These are phyloP conservation scores for Tolypocladium tundrense DNA, from an alignment of 2,329 filamentous ascomycete species.

Conservation along the genomic window DNA sequence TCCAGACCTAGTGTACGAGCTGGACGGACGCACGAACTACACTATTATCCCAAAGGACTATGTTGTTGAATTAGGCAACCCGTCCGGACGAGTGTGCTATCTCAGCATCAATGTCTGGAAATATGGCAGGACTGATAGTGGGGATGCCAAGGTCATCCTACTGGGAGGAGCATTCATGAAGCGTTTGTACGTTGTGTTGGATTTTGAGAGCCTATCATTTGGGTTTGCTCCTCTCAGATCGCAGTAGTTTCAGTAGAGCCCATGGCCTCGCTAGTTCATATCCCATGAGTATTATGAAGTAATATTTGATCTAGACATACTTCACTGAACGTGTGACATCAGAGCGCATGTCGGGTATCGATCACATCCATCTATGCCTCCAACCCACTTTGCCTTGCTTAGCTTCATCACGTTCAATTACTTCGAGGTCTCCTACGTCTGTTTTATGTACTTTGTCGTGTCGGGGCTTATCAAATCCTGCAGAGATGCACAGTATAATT, in stretches of 20 bases:
- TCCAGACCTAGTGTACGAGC: background rate
- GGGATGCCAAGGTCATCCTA: background rate
- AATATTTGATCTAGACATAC: background rate
- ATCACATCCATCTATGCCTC: too few species aligned
- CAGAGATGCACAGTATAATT: too few species aligned
- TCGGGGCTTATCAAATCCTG: too few species aligned
- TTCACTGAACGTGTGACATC: too few species aligned
- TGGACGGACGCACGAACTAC: background rate
- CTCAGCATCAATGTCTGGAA: conserved; percentile 1
- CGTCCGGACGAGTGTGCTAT: background rate
- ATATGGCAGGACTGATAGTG: background rate
- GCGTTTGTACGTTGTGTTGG: background rate
- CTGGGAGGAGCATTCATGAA: background rate
- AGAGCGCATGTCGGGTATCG: too few species aligned
- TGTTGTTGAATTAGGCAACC: background rate
- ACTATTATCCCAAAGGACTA: background rate
- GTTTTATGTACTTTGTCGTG: too few species aligned
- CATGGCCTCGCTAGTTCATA: background rate
- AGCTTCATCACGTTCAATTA: too few species aligned
- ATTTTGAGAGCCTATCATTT: conserved; percentile 1
- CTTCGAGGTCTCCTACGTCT: too few species aligned
- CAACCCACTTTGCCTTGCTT: too few species aligned
- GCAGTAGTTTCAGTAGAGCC: background rate
- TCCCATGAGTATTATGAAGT: background rate
- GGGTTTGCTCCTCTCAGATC: background rate